Base-by-base conservation (phyloP, 768 basidiomycete species). In the Pleurotus cornucopiae region DNA sequence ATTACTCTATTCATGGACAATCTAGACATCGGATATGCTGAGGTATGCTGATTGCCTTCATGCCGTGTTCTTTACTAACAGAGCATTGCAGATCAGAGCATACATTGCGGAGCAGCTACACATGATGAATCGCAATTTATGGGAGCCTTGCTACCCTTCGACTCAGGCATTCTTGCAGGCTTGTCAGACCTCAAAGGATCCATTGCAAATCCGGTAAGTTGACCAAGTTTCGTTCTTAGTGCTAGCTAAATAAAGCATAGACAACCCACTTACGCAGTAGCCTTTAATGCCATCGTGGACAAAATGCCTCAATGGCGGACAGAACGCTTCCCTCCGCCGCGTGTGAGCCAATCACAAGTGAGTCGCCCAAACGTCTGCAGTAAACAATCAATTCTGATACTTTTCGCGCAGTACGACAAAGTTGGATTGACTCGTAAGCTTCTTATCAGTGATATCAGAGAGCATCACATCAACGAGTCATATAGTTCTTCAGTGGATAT, bases 1-100 rank as follows among this genome's bases (percentile, higher is more conserved):
- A 74, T 86, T 56, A 74, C 84, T 48, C 63, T 90, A 45, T 80
- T 90, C 61, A 85, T 95, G 61, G 78, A 83, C 16, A 89, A 91
- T 63, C 78, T 89, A 20, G 80, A 88, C 59, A 92, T 90, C 3
- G 84, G 85, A 37, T 97, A 93, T 66, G 91, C 89, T 12, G 94
- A 96, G 72, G 93, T 90, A 67, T 40, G 69, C 43, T 11, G 34
- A 60, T 2, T 47, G 60, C 45, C 2, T 38, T 48, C 45, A 14
- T 44, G 6, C 11, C 3, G 20, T 18, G 39, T 40, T 5, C 7
- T 18, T 20, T 53, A n/a, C 4, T 53, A 13, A 39, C 23, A 44
- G 41, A 5, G 14, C 6, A 20, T 6, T 23, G 16, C 61, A 91
- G 89, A 83, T 92, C 58, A 79, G 92, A 51, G 74, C 75, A 25